Evolutionary conservation across 148 eudicot species (phyloP).

Genomic region (Oxyria digyna): DNA sequence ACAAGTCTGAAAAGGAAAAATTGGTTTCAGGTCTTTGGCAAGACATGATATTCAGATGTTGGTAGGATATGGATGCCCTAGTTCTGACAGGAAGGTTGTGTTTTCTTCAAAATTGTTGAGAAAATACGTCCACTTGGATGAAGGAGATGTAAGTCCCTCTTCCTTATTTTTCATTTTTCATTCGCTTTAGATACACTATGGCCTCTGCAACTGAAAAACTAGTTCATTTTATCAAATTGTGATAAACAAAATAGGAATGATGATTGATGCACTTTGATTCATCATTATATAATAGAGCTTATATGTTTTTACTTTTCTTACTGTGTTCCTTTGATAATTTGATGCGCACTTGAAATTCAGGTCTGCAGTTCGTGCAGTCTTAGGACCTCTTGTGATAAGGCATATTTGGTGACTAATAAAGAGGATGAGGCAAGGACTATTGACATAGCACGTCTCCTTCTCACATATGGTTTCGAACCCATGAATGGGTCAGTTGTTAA

Average conservation of each 20-base stretch:
- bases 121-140: slow-evolving; percentile 81
- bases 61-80: slow-evolving; percentile 95
- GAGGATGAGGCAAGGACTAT: slow-evolving; percentile 96
- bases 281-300: background rate
- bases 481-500: slow-evolving; percentile 60
- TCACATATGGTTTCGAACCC: slow-evolving; percentile 83
- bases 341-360: slow-evolving; percentile 24
- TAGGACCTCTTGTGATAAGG: slow-evolving; percentile 78
- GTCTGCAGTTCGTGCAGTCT: slow-evolving; percentile 93
- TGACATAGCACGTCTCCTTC: slow-evolving; percentile 70
- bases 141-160: slow-evolving; percentile 83
- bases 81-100: slow-evolving; percentile 70
- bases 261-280: background rate
- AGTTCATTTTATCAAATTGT: background rate
- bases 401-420: slow-evolving; percentile 73
- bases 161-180: background rate
- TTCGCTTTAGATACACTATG: background rate
- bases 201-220: background rate
- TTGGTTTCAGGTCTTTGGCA: slow-evolving; percentile 77
- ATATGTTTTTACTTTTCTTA: background rate
- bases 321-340: background rate
- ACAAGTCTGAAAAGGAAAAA: slow-evolving; percentile 11
- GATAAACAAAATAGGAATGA: background rate
- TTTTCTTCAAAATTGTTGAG: slow-evolving; percentile 77
- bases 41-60: slow-evolving; percentile 82